Percentiles rank a stretch among this genome's conserved stretches.
Conservation (phyloP, 495 filamentous ascomycete genomes). For the Aspergillus nanangensis region DNA sequence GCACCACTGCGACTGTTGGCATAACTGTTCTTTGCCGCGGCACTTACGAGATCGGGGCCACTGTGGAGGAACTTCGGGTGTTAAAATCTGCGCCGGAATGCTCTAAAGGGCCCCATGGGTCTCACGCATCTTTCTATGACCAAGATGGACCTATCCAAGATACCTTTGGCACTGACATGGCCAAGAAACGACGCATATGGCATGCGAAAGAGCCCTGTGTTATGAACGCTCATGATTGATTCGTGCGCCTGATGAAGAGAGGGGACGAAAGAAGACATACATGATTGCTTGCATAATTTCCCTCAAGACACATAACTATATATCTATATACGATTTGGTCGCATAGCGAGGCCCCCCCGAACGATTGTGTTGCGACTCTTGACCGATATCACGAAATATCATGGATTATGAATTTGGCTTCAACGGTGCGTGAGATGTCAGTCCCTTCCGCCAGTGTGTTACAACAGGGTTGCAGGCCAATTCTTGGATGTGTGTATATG, state of each 20-base stretch:
- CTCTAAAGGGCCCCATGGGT: constrained; percentile 2
- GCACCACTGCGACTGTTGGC: constrained; percentile 53
- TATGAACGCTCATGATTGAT: constrained; percentile 48
- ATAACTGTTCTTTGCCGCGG: constrained; percentile 72
- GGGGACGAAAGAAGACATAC: not conserved
- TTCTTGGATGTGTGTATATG: constrained; percentile 3
- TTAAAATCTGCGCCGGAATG: constrained; percentile 15
- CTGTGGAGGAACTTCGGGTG: constrained; percentile 70
- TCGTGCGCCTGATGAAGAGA: not conserved
- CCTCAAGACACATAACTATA: too few species aligned
- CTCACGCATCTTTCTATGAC: constrained; percentile 20
- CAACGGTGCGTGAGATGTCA: not conserved
- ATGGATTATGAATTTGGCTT: constrained; percentile 1
- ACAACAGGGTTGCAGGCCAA: constrained; percentile 3
- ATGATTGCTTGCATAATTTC: too few species aligned
- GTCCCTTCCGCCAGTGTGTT: not conserved
- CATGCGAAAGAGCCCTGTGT: constrained; percentile 61
- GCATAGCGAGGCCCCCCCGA: not conserved
- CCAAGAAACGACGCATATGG: constrained; percentile 67
- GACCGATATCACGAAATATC: not conserved
- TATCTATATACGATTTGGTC: not conserved
- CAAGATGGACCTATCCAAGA: constrained; percentile 44
- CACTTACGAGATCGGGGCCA: constrained; percentile 76
- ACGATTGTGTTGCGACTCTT: not conserved
- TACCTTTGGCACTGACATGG: constrained; percentile 51